Base-by-base conservation (phyloP, 163 green algal genomes). In the Chlorella variabilis region DNA sequence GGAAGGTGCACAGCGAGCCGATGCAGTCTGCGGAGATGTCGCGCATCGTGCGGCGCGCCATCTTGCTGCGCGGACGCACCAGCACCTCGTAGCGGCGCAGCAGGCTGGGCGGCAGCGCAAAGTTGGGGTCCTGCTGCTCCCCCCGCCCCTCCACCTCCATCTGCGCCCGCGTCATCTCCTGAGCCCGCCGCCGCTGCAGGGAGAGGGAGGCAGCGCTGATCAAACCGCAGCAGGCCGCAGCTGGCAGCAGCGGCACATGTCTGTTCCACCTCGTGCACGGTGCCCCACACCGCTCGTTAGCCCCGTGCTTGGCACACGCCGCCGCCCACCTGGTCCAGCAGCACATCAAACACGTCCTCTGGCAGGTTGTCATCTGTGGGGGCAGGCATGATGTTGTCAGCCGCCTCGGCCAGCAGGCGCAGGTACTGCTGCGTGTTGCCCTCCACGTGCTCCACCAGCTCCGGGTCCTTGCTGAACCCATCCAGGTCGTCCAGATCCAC, bases 281-380 rank as follows among this genome's bases (percentile, higher is more conserved):
- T n/a, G n/a, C n/a, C n/a, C n/a, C n/a, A n/a, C n/a, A n/a, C n/a
- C n/a, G n/a, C n/a, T n/a, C n/a, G n/a, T n/a, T n/a, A n/a, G n/a
- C n/a, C n/a, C n/a, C n/a, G n/a, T n/a, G n/a, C n/a, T n/a, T n/a
- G n/a, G n/a, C n/a, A n/a, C n/a, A n/a, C n/a, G n/a, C n/a, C 33
- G n/a, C 68, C 48, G n/a, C 51, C 78, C 71, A 93, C 92, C 83
- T 96, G 89, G 29, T 91, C 84, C 20, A 91, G 77, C 34, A 99
- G 91, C 8, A 97, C 90, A 80, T 99, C 96, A 83, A 95, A 98
- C 20, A 97, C 89, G 85, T 98, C 96, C 20, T 92, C 85, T 39
- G 86, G 81, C 17, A 93, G 36, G 36, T 85, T 36, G 20, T 81
- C 58, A 1, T 70, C 77, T 11, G 86, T 90, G 6, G 94, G 87